Percentiles rank a stretch among this genome's conserved stretches.
These are phyloP conservation scores for Brachypodium distachyon DNA, from an alignment of 202 grass and related monocot species.

Conservation along the genomic window DNA sequence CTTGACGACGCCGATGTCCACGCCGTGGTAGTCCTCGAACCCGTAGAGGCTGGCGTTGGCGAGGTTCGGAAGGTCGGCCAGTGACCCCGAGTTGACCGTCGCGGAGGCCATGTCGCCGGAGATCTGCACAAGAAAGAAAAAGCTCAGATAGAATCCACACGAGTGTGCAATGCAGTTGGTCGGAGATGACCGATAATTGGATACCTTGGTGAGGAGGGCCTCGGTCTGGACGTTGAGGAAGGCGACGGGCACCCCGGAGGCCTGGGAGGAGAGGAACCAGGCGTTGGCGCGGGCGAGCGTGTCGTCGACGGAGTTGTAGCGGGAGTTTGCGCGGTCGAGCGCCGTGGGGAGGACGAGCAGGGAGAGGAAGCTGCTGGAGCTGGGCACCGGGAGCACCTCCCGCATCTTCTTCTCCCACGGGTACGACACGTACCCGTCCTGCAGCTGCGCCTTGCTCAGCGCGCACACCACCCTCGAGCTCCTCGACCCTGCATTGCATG, in stretches of 20 bases:
- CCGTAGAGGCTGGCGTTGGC: slow-evolving; percentile 93
- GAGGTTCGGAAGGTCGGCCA: slow-evolving; percentile 78
- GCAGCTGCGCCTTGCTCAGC: slow-evolving; percentile 73
- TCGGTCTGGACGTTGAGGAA: slow-evolving; percentile 94
- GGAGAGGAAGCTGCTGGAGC: slow-evolving; percentile 77
- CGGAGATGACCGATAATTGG: not conserved
- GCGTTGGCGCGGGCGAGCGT: slow-evolving; percentile 80
- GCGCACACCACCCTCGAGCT: slow-evolving; percentile 89
- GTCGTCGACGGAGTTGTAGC: slow-evolving; percentile 87
- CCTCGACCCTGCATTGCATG: slow-evolving; percentile 50
- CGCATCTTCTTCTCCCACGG: slow-evolving; percentile 97
- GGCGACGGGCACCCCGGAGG: slow-evolving; percentile 67
- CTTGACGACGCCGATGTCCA: slow-evolving; percentile 98
- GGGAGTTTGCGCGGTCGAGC: slow-evolving; percentile 54
- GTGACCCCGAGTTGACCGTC: slow-evolving; percentile 76
- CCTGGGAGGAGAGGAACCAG: slow-evolving; percentile 71
- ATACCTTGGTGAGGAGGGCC: slow-evolving; percentile 91
- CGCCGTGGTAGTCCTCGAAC: slow-evolving; percentile 97
- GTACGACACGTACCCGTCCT: slow-evolving; percentile 85
- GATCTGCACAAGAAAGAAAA: slow-evolving; percentile 40
- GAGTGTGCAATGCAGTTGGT: too few relatives aligned
- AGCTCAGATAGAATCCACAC: too few relatives aligned
- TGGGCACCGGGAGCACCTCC: slow-evolving; percentile 52
- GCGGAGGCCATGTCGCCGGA: slow-evolving; percentile 89
- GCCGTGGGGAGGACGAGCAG: slow-evolving; percentile 79